Percentiles rank a stretch among this genome's conserved stretches.
phyloP scores from a whole-genome alignment of 495 filamentous ascomycete genomes.

The Hyaloscypha bicolor region DNA sequence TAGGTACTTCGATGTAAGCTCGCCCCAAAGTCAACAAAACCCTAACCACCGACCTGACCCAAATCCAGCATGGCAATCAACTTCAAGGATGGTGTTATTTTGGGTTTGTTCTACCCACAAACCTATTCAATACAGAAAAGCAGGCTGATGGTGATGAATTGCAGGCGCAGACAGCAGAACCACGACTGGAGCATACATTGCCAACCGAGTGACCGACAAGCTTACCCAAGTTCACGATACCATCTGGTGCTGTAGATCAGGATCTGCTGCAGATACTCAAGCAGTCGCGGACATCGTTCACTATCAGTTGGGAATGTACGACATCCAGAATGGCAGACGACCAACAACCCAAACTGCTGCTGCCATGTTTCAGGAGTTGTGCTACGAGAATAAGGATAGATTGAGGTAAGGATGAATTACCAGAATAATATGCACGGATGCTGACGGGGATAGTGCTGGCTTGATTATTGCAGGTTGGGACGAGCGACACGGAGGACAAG shows the following conservation, averaged over 20 bases:
- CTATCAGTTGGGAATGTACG: conserved; percentile 92
- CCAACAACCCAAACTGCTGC: conserved; percentile 94
- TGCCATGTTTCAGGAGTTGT: conserved; percentile 94
- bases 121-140: not conserved
- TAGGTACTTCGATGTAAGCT: conserved; percentile 96
- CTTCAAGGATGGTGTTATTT: conserved; percentile 95
- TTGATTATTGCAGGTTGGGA: conserved; percentile 98
- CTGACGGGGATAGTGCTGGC: conserved; percentile 68
- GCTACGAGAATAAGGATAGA: conserved; percentile 94
- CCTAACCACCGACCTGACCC: conserved; percentile 25
- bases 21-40: conserved; percentile 21
- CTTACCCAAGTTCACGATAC: conserved; percentile 97
- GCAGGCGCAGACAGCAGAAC: conserved; percentile 91
- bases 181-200: conserved; percentile 98
- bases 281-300: conserved; percentile 97
- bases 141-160: conserved; percentile 25
- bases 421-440: not conserved
- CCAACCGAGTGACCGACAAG: conserved; percentile 98
- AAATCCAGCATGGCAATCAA: conserved; percentile 80
- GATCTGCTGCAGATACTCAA: conserved; percentile 96
- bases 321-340: conserved; percentile 79
- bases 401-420: conserved; percentile 57
- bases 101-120: conserved; percentile 53
- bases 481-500: conserved; percentile 88
- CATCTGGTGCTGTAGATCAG: conserved; percentile 98